A percentile compares a stretch with the other conserved stretches of the same genome.
Conservation (phyloP, 2,329 filamentous ascomycete genomes). For the Ophiostoma novo-ulmi region DNA sequence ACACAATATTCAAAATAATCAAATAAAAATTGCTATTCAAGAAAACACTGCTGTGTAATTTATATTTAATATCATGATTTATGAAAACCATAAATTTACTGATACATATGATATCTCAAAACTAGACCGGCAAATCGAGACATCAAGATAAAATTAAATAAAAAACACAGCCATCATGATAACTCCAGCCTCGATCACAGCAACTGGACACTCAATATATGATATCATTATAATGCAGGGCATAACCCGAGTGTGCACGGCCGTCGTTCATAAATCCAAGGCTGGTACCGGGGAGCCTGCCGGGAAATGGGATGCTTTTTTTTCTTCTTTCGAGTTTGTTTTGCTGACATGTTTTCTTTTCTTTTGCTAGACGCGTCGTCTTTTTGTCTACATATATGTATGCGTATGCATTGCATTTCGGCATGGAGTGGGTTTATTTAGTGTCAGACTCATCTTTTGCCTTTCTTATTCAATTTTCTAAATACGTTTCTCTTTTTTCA, state of each 20-base stretch:
- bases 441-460: not conserved
- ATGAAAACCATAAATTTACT: too few species aligned
- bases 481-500: not conserved
- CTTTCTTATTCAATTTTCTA: not conserved
- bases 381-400: not conserved
- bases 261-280: not conserved
- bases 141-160: too few species aligned
- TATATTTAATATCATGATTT: too few species aligned
- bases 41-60: too few species aligned
- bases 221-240: not conserved
- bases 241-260: not conserved
- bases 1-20: too few species aligned
- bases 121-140: too few species aligned
- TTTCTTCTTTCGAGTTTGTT: not conserved
- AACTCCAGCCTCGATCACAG: not conserved
- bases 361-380: not conserved
- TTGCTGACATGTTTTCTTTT: not conserved
- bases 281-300: not conserved
- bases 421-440: not conserved
- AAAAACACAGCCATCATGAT: too few species aligned
- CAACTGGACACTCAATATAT: not conserved
- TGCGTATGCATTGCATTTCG: not conserved
- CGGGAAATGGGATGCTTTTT: not conserved
- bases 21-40: too few species aligned
- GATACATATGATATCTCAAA: too few species aligned